Percentiles rank a stretch among this genome's conserved stretches.
These are phyloP conservation scores for Claviceps maximensis DNA, from an alignment of 2,329 filamentous ascomycete species.

Conservation along the genomic window DNA sequence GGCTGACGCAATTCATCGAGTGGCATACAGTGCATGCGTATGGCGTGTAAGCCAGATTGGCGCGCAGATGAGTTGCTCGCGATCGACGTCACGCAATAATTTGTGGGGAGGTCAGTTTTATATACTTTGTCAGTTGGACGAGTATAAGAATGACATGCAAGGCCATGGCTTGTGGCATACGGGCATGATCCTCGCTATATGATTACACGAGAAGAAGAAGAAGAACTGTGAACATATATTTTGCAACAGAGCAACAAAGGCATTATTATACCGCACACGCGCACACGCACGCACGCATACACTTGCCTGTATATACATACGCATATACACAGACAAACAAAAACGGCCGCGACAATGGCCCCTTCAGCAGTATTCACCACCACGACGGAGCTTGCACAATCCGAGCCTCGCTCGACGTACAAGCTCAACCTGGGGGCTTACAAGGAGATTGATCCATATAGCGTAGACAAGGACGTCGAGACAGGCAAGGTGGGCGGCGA, in stretches of 20 bases:
- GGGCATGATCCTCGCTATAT: neutral
- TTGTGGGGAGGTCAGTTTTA: neutral
- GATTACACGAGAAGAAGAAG: too few species aligned
- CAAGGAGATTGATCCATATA: slow-evolving; percentile 17
- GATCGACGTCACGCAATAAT: neutral
- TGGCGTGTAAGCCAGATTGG: neutral
- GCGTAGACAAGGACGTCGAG: slow-evolving; percentile 16
- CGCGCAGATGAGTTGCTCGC: neutral
- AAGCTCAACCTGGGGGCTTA: slow-evolving; percentile 17
- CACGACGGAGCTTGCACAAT: slow-evolving; percentile 4
- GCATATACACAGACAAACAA: too few species aligned
- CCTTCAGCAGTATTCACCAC: slow-evolving; percentile 10
- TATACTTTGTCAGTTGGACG: neutral
- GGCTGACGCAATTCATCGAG: neutral
- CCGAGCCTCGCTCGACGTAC: slow-evolving; percentile 6
- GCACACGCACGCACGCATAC: too few species aligned
- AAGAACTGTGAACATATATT: too few species aligned
- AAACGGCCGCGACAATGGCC: slow-evolving; percentile 9
- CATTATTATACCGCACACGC: too few species aligned
- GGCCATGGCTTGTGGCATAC: neutral
- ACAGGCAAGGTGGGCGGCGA: slow-evolving; percentile 15
- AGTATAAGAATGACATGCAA: neutral
- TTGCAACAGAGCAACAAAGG: too few species aligned
- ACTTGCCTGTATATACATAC: too few species aligned
- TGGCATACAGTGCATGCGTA: too few species aligned